Evolutionary conservation across 148 eudicot species (phyloP).

Genomic region (Rheum nobile): DNA sequence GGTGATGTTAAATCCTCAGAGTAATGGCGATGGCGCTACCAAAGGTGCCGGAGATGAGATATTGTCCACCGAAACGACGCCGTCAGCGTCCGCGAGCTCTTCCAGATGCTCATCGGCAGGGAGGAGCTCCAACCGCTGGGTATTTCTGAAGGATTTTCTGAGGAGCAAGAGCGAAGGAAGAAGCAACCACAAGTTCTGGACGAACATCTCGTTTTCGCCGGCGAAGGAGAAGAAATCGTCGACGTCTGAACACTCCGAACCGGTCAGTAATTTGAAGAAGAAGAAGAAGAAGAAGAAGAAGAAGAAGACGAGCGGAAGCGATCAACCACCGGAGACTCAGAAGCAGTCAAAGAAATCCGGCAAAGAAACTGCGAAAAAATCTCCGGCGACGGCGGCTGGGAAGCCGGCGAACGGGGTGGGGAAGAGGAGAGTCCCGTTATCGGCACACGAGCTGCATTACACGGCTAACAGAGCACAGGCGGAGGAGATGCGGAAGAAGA

Average conservation of each 20-base stretch:
- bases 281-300: not conserved
- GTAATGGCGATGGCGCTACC: not conserved
- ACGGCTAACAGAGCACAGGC: conserved; percentile 73
- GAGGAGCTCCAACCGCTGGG: conserved; percentile 77
- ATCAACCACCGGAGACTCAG: not conserved
- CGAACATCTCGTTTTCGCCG: conserved; percentile 50
- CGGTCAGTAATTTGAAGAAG: not conserved
- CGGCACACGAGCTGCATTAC: conserved; percentile 81
- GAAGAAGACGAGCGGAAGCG: not conserved
- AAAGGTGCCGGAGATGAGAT: conserved; percentile 8
- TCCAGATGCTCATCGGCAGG: conserved; percentile 71
- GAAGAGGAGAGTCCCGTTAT: no score
- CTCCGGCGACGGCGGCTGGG: conserved; percentile 12
- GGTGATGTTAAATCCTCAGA: conserved; percentile 2
- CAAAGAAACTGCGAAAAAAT: conserved; percentile 9
- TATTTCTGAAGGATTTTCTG: conserved; percentile 76
- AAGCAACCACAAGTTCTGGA: conserved; percentile 64
- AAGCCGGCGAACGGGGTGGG: conserved; percentile 24
- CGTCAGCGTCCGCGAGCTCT: conserved; percentile 50
- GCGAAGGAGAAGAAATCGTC: conserved; percentile 37
- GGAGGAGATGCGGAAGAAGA: conserved; percentile 94
- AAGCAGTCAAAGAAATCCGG: conserved; percentile 3
- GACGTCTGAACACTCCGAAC: no score
- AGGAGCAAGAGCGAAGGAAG: no score
- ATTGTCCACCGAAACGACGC: conserved; percentile 23